Evolutionary conservation across 208 protist species (phyloP).

Genomic region (Crithidia thermophila): DNA sequence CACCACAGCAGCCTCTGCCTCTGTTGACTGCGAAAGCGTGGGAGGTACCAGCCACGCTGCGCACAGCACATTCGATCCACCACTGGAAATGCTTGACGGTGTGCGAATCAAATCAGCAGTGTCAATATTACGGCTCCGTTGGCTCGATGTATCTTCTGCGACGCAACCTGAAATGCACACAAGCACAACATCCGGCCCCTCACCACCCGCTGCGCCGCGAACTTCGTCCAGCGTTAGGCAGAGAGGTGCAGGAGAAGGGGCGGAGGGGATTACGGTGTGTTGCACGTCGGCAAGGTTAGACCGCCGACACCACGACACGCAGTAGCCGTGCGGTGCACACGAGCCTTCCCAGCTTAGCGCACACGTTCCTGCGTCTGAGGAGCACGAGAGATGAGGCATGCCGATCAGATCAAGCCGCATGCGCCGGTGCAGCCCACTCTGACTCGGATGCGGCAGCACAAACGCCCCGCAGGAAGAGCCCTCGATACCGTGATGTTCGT

Average conservation of each 20-base stretch:
- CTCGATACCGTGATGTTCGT: too few relatives aligned
- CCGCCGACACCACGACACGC: slow-evolving; percentile 18
- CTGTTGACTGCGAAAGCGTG: background rate
- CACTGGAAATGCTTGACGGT: background rate
- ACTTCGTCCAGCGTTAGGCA: too few relatives aligned
- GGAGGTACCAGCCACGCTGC: slow-evolving; percentile 17
- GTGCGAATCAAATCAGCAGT: background rate
- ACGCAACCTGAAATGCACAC: background rate
- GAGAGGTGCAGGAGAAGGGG: too few relatives aligned
- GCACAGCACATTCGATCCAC: slow-evolving; percentile 9
- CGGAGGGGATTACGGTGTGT: background rate
- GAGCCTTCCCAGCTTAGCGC: slow-evolving; percentile 15
- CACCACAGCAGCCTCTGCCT: background rate
- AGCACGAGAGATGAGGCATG: background rate
- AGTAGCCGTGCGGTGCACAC: background rate
- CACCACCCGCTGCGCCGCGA: too few relatives aligned
- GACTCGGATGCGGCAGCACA: background rate
- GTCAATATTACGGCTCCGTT: background rate
- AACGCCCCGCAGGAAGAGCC: background rate
- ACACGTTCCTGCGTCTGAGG: background rate
- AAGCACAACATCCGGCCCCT: background rate
- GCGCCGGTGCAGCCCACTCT: slow-evolving; percentile 12
- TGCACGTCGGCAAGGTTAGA: background rate
- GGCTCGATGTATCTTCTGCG: too few relatives aligned
- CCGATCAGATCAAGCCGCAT: slow-evolving; percentile 16